Percentiles rank a stretch among this genome's conserved stretches.
phyloP scores from a whole-genome alignment of 2,329 filamentous ascomycete species.

The Fonsecaea pedrosoi region DNA sequence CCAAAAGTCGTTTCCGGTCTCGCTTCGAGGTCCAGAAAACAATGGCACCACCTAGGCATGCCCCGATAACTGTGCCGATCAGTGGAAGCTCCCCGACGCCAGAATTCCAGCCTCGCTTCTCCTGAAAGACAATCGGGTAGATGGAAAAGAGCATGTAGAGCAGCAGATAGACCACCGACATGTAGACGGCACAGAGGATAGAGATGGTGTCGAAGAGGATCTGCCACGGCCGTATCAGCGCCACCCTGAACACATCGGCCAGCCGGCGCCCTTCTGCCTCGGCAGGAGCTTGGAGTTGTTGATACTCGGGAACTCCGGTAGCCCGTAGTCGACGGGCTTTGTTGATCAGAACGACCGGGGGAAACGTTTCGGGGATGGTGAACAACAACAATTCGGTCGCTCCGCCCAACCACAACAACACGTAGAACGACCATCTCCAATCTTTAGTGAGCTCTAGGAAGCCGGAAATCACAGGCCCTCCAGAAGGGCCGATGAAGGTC shows the following conservation, averaged over 20 bases:
- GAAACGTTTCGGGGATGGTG: conserved; percentile 65
- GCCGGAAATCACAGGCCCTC: conserved; percentile 63
- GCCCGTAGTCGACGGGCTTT: conserved; percentile 62
- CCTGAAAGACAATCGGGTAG: conserved; percentile 60
- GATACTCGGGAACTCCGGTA: conserved; percentile 59
- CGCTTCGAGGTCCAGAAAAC: conserved; percentile 37
- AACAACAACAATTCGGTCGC: conserved; percentile 56
- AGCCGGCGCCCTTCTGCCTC: conserved; percentile 57
- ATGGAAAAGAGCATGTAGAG: conserved; percentile 66
- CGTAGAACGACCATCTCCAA: conserved; percentile 56
- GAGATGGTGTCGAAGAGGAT: conserved; percentile 61
- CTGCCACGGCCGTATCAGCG: conserved; percentile 57
- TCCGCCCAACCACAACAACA: conserved; percentile 50
- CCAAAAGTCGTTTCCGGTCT: conserved; percentile 31
- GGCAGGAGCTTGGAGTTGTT: conserved; percentile 58
- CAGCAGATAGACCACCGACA: conserved; percentile 59
- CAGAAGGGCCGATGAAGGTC: conserved; percentile 61
- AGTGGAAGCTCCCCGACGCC: conserved; percentile 58
- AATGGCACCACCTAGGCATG: conserved; percentile 50
- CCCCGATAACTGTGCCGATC: conserved; percentile 59
- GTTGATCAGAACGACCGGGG: conserved; percentile 57
- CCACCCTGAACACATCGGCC: conserved; percentile 57
- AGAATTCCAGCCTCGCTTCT: conserved; percentile 55
- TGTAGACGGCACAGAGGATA: conserved; percentile 53
- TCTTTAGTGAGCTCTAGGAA: conserved; percentile 63